phyloP scores from a whole-genome alignment of 768 basidiomycete species.

The Trametes elegans region DNA sequence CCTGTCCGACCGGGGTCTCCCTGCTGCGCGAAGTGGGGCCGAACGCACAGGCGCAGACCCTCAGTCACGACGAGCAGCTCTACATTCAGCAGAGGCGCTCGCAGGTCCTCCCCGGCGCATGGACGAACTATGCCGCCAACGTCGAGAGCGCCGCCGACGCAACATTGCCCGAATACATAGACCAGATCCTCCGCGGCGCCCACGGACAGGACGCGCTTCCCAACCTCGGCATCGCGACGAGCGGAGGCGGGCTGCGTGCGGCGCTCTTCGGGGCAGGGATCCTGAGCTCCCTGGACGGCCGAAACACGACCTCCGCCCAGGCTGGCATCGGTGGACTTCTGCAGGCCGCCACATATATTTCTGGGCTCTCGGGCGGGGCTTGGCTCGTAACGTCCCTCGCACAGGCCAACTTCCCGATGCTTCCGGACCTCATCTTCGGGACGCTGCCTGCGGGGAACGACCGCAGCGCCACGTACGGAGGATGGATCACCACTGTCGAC shows the following conservation, averaged over 20 bases:
- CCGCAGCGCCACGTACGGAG: constrained; percentile 55
- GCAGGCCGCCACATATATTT: constrained; percentile 50
- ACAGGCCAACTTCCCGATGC: constrained; percentile 60
- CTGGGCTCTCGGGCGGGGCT: constrained; percentile 59
- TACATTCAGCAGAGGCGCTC: constrained; percentile 37
- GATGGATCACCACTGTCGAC: constrained; percentile 43
- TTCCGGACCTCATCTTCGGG: constrained; percentile 59
- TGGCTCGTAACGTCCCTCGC: constrained; percentile 65
- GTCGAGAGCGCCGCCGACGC: constrained; percentile 24
- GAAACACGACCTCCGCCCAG: constrained; percentile 41
- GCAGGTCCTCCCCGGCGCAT: constrained; percentile 39
- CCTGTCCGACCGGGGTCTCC: constrained; percentile 20
- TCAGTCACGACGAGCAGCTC: constrained; percentile 34
- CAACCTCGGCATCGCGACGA: constrained; percentile 47
- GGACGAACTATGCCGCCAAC: constrained; percentile 38
- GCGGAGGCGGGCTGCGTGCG: constrained; percentile 58
- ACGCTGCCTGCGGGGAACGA: constrained; percentile 47
- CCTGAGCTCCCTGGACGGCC: constrained; percentile 46
- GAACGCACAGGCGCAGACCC: constrained; percentile 27
- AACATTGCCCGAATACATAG: constrained; percentile 35
- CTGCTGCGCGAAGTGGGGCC: constrained; percentile 22
- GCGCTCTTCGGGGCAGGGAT: constrained; percentile 54
- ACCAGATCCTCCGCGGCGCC: constrained; percentile 27
- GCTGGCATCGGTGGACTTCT: constrained; percentile 50
- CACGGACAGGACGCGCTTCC: constrained; percentile 27